These are phyloP conservation scores for Astrephomene gubernaculifera DNA, from an alignment of 139 green algal species.

Conservation along the genomic window DNA sequence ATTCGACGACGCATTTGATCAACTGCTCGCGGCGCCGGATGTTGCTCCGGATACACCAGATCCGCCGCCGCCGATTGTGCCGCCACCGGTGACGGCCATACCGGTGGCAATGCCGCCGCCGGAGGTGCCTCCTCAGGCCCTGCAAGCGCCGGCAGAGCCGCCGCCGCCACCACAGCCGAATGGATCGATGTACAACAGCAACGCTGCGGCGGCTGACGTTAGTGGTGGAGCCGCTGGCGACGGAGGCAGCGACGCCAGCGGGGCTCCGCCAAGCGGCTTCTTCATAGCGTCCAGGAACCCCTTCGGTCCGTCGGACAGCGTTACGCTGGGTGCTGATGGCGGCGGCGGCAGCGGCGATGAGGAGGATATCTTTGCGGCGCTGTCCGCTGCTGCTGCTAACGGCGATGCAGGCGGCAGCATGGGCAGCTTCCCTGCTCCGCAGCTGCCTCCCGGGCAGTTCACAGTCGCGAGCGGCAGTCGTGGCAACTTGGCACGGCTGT, in stretches of 20 bases:
- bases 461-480: background rate
- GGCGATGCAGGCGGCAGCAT: background rate
- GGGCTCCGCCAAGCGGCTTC: background rate
- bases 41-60: no score
- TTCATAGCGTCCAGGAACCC: conserved; percentile 2
- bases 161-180: no score
- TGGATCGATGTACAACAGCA: no score
- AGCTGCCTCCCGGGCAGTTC: background rate
- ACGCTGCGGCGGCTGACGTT: no score
- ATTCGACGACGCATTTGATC: conserved; percentile 26
- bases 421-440: no score
- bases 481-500: conserved; percentile 10
- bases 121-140: no score
- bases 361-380: conserved; percentile 6
- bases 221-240: no score
- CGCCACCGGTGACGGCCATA: no score
- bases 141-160: no score
- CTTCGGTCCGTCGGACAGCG: background rate
- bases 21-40: conserved; percentile 8
- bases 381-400: background rate
- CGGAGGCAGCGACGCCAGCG: background rate
- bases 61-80: no score
- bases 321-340: background rate
- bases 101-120: no score
- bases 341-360: background rate